These are phyloP conservation scores for Orbilia ellipsospora DNA, from an alignment of 2,329 filamentous ascomycete genomes.

Conservation along the genomic window DNA sequence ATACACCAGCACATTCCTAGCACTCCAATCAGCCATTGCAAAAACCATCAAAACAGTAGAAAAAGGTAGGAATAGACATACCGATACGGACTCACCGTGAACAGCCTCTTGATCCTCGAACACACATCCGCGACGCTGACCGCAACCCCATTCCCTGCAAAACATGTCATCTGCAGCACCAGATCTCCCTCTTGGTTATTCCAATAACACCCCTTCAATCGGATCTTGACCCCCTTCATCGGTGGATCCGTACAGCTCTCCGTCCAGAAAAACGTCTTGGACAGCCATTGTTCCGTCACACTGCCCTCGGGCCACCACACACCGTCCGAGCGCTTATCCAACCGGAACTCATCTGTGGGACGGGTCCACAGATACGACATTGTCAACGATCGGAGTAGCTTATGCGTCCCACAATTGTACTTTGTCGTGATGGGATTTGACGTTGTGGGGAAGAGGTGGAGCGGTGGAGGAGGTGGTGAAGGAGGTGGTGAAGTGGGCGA, in stretches of 20 bases:
- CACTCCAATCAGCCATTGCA: background rate
- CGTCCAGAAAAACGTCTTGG: slow-evolving; percentile 52
- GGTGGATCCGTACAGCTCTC: slow-evolving; percentile 53
- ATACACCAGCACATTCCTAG: slow-evolving; percentile 54
- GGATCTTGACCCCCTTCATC: slow-evolving; percentile 50
- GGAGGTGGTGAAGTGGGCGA: background rate
- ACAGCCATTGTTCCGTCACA: slow-evolving; percentile 50
- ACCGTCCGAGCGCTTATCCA: slow-evolving; percentile 45
- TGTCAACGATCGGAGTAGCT: slow-evolving; percentile 47
- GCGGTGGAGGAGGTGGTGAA: background rate
- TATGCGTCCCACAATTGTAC: slow-evolving; percentile 50
- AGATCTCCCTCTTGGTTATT: slow-evolving; percentile 52
- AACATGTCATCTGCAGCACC: slow-evolving; percentile 54
- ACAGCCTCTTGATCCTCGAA: slow-evolving; percentile 50
- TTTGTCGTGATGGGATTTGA: slow-evolving; percentile 17
- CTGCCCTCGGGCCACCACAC: slow-evolving; percentile 49
- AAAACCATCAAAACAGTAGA: background rate
- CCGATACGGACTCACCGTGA: slow-evolving; percentile 50
- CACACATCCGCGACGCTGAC: slow-evolving; percentile 53
- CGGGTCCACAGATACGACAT: slow-evolving; percentile 54
- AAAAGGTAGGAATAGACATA: slow-evolving; percentile 21
- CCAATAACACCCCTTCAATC: slow-evolving; percentile 54
- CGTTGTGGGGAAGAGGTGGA: background rate
- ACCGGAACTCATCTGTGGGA: slow-evolving; percentile 44
- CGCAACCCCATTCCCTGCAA: slow-evolving; percentile 45